Percentiles rank a stretch among this genome's conserved stretches.
Evolutionary conservation across 805 yeast species (phyloP).

Genomic region (Sugiyamaella chiloensis): DNA sequence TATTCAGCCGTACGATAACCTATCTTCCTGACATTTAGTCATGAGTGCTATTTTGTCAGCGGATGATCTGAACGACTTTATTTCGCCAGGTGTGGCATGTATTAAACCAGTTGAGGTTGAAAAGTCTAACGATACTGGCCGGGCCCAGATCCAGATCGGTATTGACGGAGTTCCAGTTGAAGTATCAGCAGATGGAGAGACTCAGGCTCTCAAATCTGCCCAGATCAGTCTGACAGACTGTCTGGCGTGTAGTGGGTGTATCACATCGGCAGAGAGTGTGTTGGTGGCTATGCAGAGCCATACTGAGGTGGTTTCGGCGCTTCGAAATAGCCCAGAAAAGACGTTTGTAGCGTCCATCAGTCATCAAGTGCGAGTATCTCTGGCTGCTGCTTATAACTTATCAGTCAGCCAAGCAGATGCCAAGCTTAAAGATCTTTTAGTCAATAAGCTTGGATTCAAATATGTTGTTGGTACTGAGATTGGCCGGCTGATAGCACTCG

Average conservation of each 20-base stretch:
- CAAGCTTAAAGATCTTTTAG: slow-evolving; percentile 55
- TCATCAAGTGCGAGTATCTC: slow-evolving; percentile 81
- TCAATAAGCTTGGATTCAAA: slow-evolving; percentile 59
- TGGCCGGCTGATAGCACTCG: slow-evolving; percentile 67
- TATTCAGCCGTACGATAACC: background rate
- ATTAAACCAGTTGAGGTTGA: slow-evolving; percentile 71
- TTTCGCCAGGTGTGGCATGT: slow-evolving; percentile 91
- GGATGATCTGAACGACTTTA: slow-evolving; percentile 90
- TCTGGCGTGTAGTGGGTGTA: slow-evolving; percentile 94
- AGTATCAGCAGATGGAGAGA: slow-evolving; percentile 16
- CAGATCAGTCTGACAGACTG: slow-evolving; percentile 90
- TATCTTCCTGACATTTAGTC: background rate
- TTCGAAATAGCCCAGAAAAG: slow-evolving; percentile 38
- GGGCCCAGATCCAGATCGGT: slow-evolving; percentile 60
- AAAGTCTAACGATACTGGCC: slow-evolving; percentile 32
- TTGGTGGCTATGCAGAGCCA: slow-evolving; percentile 88
- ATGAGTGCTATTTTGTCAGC: slow-evolving; percentile 90
- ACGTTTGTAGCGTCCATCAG: slow-evolving; percentile 72
- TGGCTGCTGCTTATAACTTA: slow-evolving; percentile 64
- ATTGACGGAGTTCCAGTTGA: slow-evolving; percentile 39
- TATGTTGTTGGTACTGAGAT: slow-evolving; percentile 82
- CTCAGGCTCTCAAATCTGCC: slow-evolving; percentile 62
- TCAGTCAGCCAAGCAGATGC: slow-evolving; percentile 57
- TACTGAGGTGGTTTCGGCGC: slow-evolving; percentile 63
- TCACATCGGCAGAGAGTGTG: slow-evolving; percentile 95